These are phyloP conservation scores for Podospora fimiseda DNA, from an alignment of 495 filamentous ascomycete species.

Conservation along the genomic window DNA sequence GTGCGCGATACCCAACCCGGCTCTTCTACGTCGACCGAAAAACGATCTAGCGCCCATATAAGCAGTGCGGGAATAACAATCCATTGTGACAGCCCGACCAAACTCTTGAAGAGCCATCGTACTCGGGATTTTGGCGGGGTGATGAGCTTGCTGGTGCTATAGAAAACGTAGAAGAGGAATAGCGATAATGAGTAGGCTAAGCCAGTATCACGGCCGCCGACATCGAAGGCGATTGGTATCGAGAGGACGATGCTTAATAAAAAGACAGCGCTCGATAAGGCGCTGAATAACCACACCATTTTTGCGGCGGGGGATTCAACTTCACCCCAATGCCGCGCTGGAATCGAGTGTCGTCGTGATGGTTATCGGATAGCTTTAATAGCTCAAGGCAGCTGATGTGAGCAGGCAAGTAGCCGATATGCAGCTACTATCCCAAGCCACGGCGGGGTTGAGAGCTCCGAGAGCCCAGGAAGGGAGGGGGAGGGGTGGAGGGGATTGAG, in stretches of 20 bases:
- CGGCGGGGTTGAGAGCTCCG: not conserved
- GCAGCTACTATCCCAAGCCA: not conserved
- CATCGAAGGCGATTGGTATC: slow-evolving; percentile 93
- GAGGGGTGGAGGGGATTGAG: not conserved
- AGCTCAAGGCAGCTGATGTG: not conserved
- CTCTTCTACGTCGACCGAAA: slow-evolving; percentile 76
- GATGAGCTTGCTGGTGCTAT: slow-evolving; percentile 69
- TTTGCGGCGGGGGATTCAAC: slow-evolving; percentile 27
- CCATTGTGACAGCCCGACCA: slow-evolving; percentile 74
- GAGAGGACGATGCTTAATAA: slow-evolving; percentile 83
- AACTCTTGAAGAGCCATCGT: slow-evolving; percentile 57
- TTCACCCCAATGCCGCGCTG: slow-evolving; percentile 1
- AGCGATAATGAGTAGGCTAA: slow-evolving; percentile 86
- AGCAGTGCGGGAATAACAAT: slow-evolving; percentile 72
- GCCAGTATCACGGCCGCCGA: slow-evolving; percentile 89
- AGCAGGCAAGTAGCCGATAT: not conserved
- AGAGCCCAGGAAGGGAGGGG: not conserved
- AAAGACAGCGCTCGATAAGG: slow-evolving; percentile 69
- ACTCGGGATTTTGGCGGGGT: slow-evolving; percentile 76
- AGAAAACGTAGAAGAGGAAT: slow-evolving; percentile 81
- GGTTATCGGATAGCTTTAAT: no score
- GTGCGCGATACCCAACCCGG: slow-evolving; percentile 76
- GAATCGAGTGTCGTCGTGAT: no score
- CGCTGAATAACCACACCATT: slow-evolving; percentile 66
- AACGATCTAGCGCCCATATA: slow-evolving; percentile 91